A percentile compares a stretch with the other conserved stretches of the same genome.
phyloP scores from a whole-genome alignment of 805 yeast species.

The Naumovozyma dairenensis region DNA sequence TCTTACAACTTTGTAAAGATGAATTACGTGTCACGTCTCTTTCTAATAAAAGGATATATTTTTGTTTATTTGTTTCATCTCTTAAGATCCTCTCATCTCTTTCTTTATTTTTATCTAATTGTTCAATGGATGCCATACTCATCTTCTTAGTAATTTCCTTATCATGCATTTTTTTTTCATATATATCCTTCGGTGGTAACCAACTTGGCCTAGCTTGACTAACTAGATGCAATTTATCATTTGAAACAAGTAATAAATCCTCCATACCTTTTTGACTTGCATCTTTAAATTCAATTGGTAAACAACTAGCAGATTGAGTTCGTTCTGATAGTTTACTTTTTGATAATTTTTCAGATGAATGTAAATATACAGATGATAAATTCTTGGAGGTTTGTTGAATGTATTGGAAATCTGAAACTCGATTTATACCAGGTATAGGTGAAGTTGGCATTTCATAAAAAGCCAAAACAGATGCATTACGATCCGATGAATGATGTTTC shows the following conservation, averaged over 20 bases:
- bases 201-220: constrained; percentile 62
- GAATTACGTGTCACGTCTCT: constrained; percentile 28
- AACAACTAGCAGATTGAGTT: constrained; percentile 25
- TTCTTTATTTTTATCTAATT: constrained; percentile 23
- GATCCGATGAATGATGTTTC: neutral
- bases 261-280: constrained; percentile 40
- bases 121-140: constrained; percentile 28
- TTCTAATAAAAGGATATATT: constrained; percentile 19
- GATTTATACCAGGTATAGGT: constrained; percentile 38
- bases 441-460: constrained; percentile 34
- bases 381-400: constrained; percentile 31
- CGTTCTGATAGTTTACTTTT: constrained; percentile 32
- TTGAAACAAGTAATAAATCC: constrained; percentile 50
- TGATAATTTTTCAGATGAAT: constrained; percentile 29
- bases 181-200: constrained; percentile 53
- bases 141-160: constrained; percentile 38
- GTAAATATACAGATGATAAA: constrained; percentile 34
- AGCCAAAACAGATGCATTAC: constrained; percentile 22
- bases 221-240: constrained; percentile 44
- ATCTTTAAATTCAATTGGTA: constrained; percentile 32
- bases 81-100: constrained; percentile 19
- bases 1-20: constrained; percentile 16
- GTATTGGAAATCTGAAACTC: constrained; percentile 24
- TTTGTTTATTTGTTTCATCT: constrained; percentile 22
- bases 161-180: constrained; percentile 48